These are phyloP conservation scores for Rostrohypoxylon terebratum DNA, from an alignment of 495 filamentous ascomycete species.

Conservation along the genomic window DNA sequence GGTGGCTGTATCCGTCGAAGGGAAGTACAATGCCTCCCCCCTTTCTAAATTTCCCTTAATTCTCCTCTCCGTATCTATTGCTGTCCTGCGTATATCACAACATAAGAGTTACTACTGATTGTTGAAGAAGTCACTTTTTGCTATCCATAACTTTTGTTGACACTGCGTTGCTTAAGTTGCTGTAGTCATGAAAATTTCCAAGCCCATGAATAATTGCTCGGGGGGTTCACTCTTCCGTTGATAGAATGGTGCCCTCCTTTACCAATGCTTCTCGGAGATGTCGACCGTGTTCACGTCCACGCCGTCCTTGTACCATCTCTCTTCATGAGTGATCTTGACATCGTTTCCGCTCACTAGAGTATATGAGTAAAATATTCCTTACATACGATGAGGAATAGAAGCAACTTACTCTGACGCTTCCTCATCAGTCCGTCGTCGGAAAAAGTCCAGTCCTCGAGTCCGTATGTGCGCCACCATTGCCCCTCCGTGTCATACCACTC, in stretches of 20 bases:
- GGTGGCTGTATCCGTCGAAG: neutral
- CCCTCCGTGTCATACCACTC: slow-evolving; percentile 80
- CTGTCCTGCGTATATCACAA: neutral
- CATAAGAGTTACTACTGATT: neutral
- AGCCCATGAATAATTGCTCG: neutral
- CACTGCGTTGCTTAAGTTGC: neutral
- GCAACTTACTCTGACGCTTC: slow-evolving; percentile 73
- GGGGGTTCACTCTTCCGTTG: neutral
- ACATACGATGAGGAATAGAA: neutral
- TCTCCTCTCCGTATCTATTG: neutral
- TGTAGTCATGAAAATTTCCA: neutral
- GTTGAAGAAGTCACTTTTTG: too few species aligned
- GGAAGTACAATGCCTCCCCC: neutral
- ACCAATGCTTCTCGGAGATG: slow-evolving; percentile 84
- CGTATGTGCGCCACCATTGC: slow-evolving; percentile 92
- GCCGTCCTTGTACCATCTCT: slow-evolving; percentile 76
- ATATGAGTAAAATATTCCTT: slow-evolving; percentile 6
- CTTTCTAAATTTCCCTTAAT: neutral
- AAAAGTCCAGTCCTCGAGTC: slow-evolving; percentile 94
- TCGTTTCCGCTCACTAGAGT: slow-evolving; percentile 83
- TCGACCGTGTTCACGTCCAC: slow-evolving; percentile 79
- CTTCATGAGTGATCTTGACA: slow-evolving; percentile 71
- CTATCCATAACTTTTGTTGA: neutral
- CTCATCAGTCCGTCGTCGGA: slow-evolving; percentile 81
- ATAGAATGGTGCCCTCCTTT: slow-evolving; percentile 23